Evolutionary conservation across 257 asterid genomes (phyloP), one percentile per base, ranked within the genome.

Genomic region (Handroanthus guayacan): DNA sequence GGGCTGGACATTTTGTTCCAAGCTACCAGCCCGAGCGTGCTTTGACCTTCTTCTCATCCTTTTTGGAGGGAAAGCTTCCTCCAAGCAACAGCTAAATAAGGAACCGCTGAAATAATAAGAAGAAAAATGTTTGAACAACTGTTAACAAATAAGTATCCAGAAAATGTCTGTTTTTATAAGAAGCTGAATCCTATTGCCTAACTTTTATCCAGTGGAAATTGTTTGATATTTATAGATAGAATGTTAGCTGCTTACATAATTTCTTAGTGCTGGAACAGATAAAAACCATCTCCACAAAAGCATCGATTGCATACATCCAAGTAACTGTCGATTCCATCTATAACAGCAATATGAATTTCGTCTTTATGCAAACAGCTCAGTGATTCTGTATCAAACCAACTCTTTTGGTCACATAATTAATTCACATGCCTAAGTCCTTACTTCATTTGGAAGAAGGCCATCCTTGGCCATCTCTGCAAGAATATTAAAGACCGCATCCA

Each of bases 361-460:
- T 13, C 8, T 20, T 56, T 25, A 55, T 74, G 55, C 3, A 3
- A 51, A 43, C 51, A 63, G 43, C 67, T 57, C n/a, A 9, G 25
- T 43, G 17, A 16, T 48, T 8, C 62, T 67, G 50, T 16, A 69
- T 12, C 13, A 39, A 31, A 48, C 34, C 43, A 18, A 67, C 39
- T 38, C 57, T 37, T 25, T 31, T 16, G 38, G 67, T 38, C 66
- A 9, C n/a, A 52, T n/a, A 45, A 9, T 47, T 47, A 31, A 62
- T 71, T 74, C 63, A 69, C 70, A 31, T 58, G 62, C 78, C 77
- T 84, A 84, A 60, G 78, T 84, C 80, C 78, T 82, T 36, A 73
- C 80, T 66, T 90, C 90, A 76, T 87, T 81, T 0, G 97, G 98
- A 81, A 92, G 96, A 82, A 92, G 94, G 60, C 98, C 97, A 67